phyloP scores from a whole-genome alignment of 1,139 yeast species.

The Groenewaldozyma sp. region DNA sequence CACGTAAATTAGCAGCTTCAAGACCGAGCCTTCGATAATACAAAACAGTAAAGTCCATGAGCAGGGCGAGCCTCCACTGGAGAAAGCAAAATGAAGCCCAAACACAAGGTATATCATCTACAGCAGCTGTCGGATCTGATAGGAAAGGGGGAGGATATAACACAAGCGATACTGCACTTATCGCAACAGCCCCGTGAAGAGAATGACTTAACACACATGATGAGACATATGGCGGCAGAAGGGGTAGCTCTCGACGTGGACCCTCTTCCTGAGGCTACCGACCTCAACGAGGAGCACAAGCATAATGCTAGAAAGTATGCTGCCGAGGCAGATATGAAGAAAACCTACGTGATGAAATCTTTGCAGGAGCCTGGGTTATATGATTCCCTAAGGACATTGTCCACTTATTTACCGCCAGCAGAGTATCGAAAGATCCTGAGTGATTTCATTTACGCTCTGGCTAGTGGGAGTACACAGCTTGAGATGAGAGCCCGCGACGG shows the following conservation, averaged over 20 bases:
- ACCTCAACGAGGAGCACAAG: no score
- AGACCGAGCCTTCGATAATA: no score
- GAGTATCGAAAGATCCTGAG: slow-evolving; percentile 12
- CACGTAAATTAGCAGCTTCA: no score
- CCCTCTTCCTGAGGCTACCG: not conserved
- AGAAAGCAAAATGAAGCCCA: not conserved
- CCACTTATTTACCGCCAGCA: slow-evolving; percentile 8
- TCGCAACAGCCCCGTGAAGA: not conserved
- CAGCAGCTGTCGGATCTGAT: not conserved
- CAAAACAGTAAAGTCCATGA: no score
- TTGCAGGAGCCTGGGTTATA: not conserved
- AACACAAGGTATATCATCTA: not conserved
- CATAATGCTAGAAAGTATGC: not conserved
- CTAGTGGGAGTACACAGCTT: no score
- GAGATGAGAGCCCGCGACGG: no score
- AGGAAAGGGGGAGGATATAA: not conserved
- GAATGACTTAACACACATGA: no score
- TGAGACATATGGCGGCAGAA: no score
- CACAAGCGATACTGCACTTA: not conserved
- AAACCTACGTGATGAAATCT: not conserved
- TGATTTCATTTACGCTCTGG: slow-evolving; percentile 5
- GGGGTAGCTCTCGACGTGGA: not conserved
- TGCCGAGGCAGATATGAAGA: not conserved
- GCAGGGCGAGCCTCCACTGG: no score
- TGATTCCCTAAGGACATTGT: not conserved